These are phyloP conservation scores for Rhododendron mucronatum DNA, from an alignment of 148 eudicot genomes.

Conservation along the genomic window DNA sequence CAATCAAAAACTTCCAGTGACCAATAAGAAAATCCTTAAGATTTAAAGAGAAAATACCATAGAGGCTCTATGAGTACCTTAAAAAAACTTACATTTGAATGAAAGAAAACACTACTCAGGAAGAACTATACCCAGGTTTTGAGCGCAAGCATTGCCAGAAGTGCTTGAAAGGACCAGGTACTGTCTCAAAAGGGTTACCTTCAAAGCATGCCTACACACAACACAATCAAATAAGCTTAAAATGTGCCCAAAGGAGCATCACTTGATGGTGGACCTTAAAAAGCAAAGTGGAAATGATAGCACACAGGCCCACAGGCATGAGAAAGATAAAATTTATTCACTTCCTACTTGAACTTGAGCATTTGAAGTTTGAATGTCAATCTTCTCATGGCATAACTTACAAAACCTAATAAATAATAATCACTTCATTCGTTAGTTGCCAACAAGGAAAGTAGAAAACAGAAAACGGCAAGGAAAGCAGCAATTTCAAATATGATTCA, in stretches of 20 bases:
- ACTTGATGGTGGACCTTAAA: not conserved
- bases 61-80: not conserved
- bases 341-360: not conserved
- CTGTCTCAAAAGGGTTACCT: slow-evolving; percentile 87
- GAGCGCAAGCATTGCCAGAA: slow-evolving; percentile 94
- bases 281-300: not conserved
- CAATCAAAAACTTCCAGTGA: not conserved
- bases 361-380: not conserved
- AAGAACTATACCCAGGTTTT: slow-evolving; percentile 57
- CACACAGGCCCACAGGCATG: not conserved
- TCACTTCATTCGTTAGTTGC: not conserved
- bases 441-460: not conserved
- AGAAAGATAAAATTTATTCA: not conserved
- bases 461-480: not conserved
- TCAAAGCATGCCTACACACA: slow-evolving; percentile 77
- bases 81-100: not conserved
- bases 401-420: not conserved
- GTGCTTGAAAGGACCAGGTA: slow-evolving; percentile 90
- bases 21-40: not conserved
- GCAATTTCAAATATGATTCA: not conserved
- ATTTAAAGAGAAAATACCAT: not conserved
- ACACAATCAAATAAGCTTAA: not conserved
- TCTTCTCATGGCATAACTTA: not conserved
- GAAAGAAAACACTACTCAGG: not conserved
- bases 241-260: not conserved